These are phyloP conservation scores for Diplodia mutila DNA, from an alignment of 2,329 filamentous ascomycete species.

Conservation along the genomic window DNA sequence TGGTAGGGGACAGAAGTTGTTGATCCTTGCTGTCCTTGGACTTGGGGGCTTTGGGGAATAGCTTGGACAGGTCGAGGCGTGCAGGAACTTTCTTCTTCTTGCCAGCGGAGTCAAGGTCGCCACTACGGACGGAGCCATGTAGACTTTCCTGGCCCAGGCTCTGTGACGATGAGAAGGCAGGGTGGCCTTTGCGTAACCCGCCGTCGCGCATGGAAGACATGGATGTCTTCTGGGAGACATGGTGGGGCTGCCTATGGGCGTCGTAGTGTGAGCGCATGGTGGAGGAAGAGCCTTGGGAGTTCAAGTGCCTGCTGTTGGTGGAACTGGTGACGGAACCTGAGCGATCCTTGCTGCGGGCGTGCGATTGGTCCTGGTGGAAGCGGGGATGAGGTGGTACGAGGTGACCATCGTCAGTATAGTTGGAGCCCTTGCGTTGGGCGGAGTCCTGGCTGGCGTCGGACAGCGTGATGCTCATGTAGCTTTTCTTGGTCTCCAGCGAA, in stretches of 20 bases:
- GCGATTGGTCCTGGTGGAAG: slow-evolving; percentile 11
- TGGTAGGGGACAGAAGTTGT: slow-evolving; percentile 43
- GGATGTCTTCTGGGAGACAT: slow-evolving; percentile 51
- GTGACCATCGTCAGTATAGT: slow-evolving; percentile 30
- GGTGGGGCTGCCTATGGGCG: slow-evolving; percentile 43
- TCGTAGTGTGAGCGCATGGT: slow-evolving; percentile 51
- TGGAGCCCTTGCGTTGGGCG: slow-evolving; percentile 32
- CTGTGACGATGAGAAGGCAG: slow-evolving; percentile 31
- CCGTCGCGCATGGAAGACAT: slow-evolving; percentile 50
- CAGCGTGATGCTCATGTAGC: slow-evolving; percentile 39
- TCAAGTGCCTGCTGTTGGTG: slow-evolving; percentile 33
- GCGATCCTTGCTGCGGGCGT: slow-evolving; percentile 31
- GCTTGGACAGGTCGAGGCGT: slow-evolving; percentile 47
- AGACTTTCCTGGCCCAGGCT: slow-evolving; percentile 28
- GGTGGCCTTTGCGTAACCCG: slow-evolving; percentile 46
- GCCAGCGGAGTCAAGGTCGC: background rate
- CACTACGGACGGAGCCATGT: slow-evolving; percentile 7
- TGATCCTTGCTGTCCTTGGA: slow-evolving; percentile 30
- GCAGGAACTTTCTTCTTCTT: slow-evolving; percentile 41
- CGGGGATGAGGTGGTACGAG: slow-evolving; percentile 27
- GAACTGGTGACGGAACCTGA: slow-evolving; percentile 38
- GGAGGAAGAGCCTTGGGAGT: slow-evolving; percentile 41
- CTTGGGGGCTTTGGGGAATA: slow-evolving; percentile 45
- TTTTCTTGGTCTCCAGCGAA: slow-evolving; percentile 32
- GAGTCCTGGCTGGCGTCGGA: slow-evolving; percentile 39